phyloP scores from a whole-genome alignment of 2,329 filamentous ascomycete species.

The Purpureocillium takamizusanense region DNA sequence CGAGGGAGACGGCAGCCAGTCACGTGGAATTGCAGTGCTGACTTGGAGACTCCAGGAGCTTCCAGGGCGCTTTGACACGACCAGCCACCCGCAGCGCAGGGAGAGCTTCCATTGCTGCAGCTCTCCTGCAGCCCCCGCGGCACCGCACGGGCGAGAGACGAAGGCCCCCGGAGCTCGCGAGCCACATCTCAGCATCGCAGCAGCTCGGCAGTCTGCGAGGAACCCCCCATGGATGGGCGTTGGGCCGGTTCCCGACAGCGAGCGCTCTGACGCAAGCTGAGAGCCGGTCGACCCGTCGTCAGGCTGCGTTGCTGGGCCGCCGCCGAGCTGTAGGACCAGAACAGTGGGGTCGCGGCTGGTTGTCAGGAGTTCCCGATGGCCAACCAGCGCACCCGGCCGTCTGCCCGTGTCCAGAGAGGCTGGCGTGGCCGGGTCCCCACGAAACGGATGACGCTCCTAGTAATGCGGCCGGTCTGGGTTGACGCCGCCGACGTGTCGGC shows the following conservation, averaged over 20 bases:
- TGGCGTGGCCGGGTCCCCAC: neutral
- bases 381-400: neutral
- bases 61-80: neutral
- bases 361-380: neutral
- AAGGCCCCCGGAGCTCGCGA: too few relatives aligned
- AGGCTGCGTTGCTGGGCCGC: too few relatives aligned
- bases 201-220: too few relatives aligned
- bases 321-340: neutral
- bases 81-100: neutral
- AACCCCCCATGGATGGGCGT: too few relatives aligned
- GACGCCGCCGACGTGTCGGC: neutral
- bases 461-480: neutral
- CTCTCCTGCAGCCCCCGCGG: too few relatives aligned
- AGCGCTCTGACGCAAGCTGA: too few relatives aligned
- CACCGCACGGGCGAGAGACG: too few relatives aligned
- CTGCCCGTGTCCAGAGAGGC: neutral
- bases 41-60: neutral
- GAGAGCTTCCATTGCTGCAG: too few relatives aligned
- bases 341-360: too few relatives aligned
- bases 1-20: constrained; percentile 8
- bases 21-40: constrained; percentile 16
- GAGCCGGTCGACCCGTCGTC: too few relatives aligned
- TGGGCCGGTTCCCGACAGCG: too few relatives aligned
- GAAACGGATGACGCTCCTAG: neutral
- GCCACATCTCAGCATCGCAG: too few relatives aligned